Evolutionary conservation across 345 rosid species (phyloP).

Genomic region (Melaleuca quinquenervia): DNA sequence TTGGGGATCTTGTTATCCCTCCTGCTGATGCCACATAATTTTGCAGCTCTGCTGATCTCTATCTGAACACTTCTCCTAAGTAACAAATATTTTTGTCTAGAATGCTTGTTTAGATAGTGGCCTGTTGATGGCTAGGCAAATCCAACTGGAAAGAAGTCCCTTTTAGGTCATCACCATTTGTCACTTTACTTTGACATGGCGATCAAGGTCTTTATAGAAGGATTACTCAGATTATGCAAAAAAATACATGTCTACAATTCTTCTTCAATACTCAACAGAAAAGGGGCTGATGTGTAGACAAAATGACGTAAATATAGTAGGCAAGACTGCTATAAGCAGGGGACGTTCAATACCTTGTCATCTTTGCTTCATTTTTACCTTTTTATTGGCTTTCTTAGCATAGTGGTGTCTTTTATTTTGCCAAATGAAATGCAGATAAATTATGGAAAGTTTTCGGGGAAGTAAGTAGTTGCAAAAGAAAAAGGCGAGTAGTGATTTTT

Average conservation of each 20-base stretch:
- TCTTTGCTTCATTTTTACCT: neutral
- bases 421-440: neutral
- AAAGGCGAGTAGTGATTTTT: neutral
- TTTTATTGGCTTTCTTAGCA: neutral
- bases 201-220: neutral
- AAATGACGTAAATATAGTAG: neutral
- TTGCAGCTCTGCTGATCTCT: neutral
- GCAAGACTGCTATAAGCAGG: neutral
- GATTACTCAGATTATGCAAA: neutral
- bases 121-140: neutral
- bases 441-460: neutral
- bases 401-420: neutral
- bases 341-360: neutral
- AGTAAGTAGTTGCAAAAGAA: neutral
- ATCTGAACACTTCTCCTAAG: neutral
- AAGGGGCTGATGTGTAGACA: neutral
- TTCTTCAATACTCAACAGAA: neutral
- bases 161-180: neutral
- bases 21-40: neutral
- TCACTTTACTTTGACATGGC: neutral
- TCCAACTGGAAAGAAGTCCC: neutral
- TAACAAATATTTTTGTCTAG: neutral
- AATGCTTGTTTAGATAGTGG: neutral
- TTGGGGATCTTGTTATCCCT: neutral
- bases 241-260: neutral